Conservation (phyloP, 164 flowering plant species). For the Liquidambar formosana region DNA sequence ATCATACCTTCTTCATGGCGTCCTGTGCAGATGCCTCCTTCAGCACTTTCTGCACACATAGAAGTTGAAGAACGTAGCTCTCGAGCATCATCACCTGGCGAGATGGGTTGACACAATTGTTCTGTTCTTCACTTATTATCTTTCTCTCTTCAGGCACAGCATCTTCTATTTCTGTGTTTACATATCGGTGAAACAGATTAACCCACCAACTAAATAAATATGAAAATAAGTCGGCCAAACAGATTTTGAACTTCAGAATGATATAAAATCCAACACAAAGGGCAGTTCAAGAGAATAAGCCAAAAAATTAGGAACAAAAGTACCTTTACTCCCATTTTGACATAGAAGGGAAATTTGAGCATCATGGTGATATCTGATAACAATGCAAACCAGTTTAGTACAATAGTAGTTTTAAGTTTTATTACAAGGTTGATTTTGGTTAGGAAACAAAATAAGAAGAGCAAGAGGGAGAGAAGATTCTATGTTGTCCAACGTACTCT, state of each 20-base stretch:
- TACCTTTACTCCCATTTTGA: conserved; percentile 27
- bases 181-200: background rate
- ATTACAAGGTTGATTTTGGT: background rate
- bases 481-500: conserved; percentile 17
- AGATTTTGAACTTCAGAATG: background rate
- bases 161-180: conserved; percentile 17
- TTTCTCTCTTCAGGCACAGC: conserved; percentile 13
- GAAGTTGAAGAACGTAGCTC: conserved; percentile 55
- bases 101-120: conserved; percentile 18
- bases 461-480: background rate
- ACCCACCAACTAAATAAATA: background rate
- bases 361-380: conserved; percentile 24
- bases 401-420: background rate
- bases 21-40: conserved; percentile 29
- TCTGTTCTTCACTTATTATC: conserved; percentile 1
- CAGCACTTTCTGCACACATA: conserved; percentile 46
- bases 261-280: background rate
- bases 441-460: background rate
- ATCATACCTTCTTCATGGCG: conserved; percentile 25
- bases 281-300: background rate
- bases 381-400: conserved; percentile 2
- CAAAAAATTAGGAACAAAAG: background rate
- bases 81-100: conserved; percentile 47
- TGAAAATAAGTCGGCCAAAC: background rate
- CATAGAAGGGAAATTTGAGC: conserved; percentile 10